Evolutionary conservation across 768 basidiomycete species (phyloP).

Genomic region (Steccherinum ochraceum): DNA sequence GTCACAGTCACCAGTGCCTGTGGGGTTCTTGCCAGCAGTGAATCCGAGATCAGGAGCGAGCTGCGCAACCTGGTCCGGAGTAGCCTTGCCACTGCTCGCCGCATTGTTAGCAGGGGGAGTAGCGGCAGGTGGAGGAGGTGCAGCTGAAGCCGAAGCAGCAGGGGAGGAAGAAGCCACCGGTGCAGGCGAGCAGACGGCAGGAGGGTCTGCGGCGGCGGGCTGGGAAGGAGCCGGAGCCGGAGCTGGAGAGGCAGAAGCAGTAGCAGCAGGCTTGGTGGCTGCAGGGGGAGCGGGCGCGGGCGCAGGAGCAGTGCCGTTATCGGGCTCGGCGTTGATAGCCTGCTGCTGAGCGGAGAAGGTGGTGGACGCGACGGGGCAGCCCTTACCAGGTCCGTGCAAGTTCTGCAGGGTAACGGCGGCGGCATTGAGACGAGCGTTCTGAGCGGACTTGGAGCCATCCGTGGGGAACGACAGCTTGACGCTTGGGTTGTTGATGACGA

Average conservation of each 20-base stretch:
- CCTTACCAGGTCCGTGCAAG: constrained; percentile 56
- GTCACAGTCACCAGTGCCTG: constrained; percentile 66
- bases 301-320: constrained; percentile 3
- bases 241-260: too few relatives aligned
- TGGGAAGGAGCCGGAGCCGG: constrained; percentile 4
- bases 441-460: constrained; percentile 32
- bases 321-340: constrained; percentile 17
- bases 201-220: too few relatives aligned
- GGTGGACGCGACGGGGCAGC: constrained; percentile 60
- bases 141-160: constrained; percentile 1
- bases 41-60: constrained; percentile 61
- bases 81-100: neutral
- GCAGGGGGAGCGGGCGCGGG: too few relatives aligned
- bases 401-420: constrained; percentile 66
- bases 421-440: constrained; percentile 43
- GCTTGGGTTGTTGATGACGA: constrained; percentile 23
- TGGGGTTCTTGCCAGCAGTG: constrained; percentile 50
- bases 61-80: constrained; percentile 17
- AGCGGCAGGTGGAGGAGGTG: constrained; percentile 3
- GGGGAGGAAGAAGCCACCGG: constrained; percentile 4
- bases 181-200: too few relatives aligned
- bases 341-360: constrained; percentile 34
- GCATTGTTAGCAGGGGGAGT: constrained; percentile 5
- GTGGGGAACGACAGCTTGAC: constrained; percentile 37
- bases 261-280: too few relatives aligned